Evolutionary conservation across 768 basidiomycete species (phyloP).

Genomic region (Lyophyllum atratum): DNA sequence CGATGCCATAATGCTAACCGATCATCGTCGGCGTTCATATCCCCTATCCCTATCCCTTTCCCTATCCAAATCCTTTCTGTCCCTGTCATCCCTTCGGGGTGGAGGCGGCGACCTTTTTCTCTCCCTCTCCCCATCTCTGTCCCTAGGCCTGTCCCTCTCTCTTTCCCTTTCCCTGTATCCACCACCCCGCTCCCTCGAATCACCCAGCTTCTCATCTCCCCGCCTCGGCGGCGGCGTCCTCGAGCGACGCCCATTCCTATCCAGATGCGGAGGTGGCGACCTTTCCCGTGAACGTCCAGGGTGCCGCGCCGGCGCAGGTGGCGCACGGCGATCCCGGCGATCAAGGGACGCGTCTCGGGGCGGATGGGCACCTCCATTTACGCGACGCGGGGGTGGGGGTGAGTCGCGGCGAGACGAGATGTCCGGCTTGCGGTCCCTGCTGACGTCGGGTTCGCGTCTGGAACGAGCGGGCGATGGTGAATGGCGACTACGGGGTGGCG

Average conservation of each 20-base stretch:
- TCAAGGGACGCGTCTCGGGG: constrained; percentile 4
- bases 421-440: constrained; percentile 12
- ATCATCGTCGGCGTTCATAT: constrained; percentile 19
- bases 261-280: constrained; percentile 27
- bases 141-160: constrained; percentile 1
- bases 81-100: constrained; percentile 10
- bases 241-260: constrained; percentile 18
- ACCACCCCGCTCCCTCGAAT: constrained; percentile 13
- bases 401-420: constrained; percentile 13
- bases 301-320: not conserved
- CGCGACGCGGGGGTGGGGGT: constrained; percentile 19
- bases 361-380: constrained; percentile 1
- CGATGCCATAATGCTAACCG: not conserved
- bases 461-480: constrained; percentile 11
- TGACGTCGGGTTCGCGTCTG: not conserved
- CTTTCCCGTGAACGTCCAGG: constrained; percentile 17
- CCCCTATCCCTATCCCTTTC: constrained; percentile 17
- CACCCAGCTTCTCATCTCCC: constrained; percentile 12
- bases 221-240: constrained; percentile 21
- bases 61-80: constrained; percentile 8
- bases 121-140: not conserved
- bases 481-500: constrained; percentile 14
- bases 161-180: constrained; percentile 11
- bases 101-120: constrained; percentile 4
- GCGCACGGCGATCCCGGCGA: constrained; percentile 10